Conservation (phyloP, 2,329 filamentous ascomycete species). For the Colletotrichum sp. region DNA sequence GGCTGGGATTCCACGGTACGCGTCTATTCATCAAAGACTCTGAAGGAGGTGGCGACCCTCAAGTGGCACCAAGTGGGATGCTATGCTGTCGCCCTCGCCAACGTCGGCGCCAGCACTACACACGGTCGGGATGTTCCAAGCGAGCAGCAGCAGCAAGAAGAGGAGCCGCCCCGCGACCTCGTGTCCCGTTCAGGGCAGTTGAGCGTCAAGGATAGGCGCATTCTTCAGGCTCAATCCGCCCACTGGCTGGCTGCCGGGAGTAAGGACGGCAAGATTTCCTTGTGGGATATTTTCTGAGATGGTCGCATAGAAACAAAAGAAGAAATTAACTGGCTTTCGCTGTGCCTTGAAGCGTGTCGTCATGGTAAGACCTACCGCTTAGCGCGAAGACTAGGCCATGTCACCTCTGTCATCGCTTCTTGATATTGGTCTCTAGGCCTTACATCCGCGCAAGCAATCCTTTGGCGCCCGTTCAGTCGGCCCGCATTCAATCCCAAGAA, state of each 20-base stretch:
- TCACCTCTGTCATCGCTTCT: background rate
- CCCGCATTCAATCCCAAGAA: background rate
- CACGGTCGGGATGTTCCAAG: background rate
- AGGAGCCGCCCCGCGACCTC: slow-evolving; percentile 3
- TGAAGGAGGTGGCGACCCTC: slow-evolving; percentile 88
- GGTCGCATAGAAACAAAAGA: background rate
- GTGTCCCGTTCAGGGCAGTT: slow-evolving; percentile 25
- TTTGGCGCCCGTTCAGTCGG: background rate
- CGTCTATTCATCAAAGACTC: slow-evolving; percentile 79
- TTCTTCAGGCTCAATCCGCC: slow-evolving; percentile 67
- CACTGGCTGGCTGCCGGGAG: slow-evolving; percentile 92
- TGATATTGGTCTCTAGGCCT: background rate
- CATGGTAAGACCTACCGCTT: slow-evolving; percentile 3
- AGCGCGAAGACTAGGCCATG: background rate
- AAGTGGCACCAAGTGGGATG: slow-evolving; percentile 94
- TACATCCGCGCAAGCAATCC: background rate
- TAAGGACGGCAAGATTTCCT: slow-evolving; percentile 92
- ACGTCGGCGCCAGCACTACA: slow-evolving; percentile 29
- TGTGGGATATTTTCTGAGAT: slow-evolving; percentile 91
- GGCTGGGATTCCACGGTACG: slow-evolving; percentile 88
- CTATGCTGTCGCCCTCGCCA: slow-evolving; percentile 79
- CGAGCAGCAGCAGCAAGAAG: background rate
- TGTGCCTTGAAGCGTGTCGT: background rate
- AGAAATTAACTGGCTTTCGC: background rate
- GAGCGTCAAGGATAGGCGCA: slow-evolving; percentile 67